A percentile compares a stretch with the other conserved stretches of the same genome.
Evolutionary conservation across 257 asterid species (phyloP).

Genomic region (Coffea canephora): DNA sequence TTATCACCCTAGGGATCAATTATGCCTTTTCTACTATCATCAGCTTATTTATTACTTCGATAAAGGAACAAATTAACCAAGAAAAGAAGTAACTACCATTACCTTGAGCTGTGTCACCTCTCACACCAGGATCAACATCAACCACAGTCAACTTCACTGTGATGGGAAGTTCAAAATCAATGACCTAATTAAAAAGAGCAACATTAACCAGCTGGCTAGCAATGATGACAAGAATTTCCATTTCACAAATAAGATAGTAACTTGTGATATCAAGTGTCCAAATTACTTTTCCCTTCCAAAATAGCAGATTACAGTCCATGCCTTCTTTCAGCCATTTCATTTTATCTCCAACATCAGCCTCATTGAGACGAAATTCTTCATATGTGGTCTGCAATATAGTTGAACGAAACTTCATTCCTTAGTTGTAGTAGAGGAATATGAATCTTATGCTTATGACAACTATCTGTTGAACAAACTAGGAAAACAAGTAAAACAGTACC

Average conservation of each 20-base stretch:
- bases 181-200: conserved; percentile 50
- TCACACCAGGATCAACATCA: conserved; percentile 91
- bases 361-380: conserved; percentile 88
- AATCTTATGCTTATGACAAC: neutral
- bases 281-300: conserved; percentile 83
- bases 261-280: conserved; percentile 8
- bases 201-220: conserved; percentile 16
- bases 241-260: neutral
- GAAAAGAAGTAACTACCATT: conserved; percentile 8
- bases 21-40: conserved; percentile 2
- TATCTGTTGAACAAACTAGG: neutral
- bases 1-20: neutral
- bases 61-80: neutral
- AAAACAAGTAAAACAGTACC: conserved; percentile 37
- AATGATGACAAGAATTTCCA: neutral
- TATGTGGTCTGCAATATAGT: conserved; percentile 59
- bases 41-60: neutral
- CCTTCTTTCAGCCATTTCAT: conserved; percentile 96
- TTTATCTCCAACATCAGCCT: conserved; percentile 85
- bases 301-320: conserved; percentile 94
- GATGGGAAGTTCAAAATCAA: conserved; percentile 93
- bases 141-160: conserved; percentile 83
- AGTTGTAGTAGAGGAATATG: neutral
- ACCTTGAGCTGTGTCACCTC: conserved; percentile 99
- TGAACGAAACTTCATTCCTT: conserved; percentile 4